Evolutionary conservation across 495 filamentous ascomycete species (phyloP).

Genomic region (Chlorociboria aeruginascens): DNA sequence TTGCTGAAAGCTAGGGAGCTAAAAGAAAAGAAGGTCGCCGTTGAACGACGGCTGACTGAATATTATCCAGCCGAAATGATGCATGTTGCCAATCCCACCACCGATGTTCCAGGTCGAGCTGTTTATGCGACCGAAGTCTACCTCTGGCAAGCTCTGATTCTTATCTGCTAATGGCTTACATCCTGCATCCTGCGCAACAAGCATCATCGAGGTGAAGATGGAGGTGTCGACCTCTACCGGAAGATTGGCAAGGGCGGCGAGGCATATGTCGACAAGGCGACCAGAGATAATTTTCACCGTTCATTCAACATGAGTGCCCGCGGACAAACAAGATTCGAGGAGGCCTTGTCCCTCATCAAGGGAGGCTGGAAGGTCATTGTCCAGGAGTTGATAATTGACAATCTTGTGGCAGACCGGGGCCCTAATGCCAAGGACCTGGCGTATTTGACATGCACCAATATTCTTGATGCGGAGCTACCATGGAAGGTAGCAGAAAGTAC

Average conservation of each 20-base stretch:
- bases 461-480: conserved; percentile 3
- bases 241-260: conserved; percentile 13
- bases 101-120: conserved; percentile 8
- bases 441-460: background rate
- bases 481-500: too few relatives aligned
- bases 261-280: conserved; percentile 17
- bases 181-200: conserved; percentile 9
- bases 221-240: conserved; percentile 25
- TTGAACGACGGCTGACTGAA: conserved; percentile 20
- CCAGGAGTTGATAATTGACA: background rate
- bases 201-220: conserved; percentile 19
- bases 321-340: background rate
- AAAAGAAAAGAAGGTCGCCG: conserved; percentile 14
- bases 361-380: conserved; percentile 3
- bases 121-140: conserved; percentile 23
- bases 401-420: background rate
- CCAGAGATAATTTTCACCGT: conserved; percentile 11
- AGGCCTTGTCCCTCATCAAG: conserved; percentile 5
- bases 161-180: conserved; percentile 23
- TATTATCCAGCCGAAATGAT: conserved; percentile 14
- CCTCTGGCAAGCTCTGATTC: conserved; percentile 23
- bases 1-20: conserved; percentile 17
- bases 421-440: background rate
- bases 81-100: background rate
- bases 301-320: conserved; percentile 17